Percentiles rank a stretch among this genome's conserved stretches.
phyloP scores from a whole-genome alignment of 768 basidiomycete genomes.

The Gyrodon lividus region DNA sequence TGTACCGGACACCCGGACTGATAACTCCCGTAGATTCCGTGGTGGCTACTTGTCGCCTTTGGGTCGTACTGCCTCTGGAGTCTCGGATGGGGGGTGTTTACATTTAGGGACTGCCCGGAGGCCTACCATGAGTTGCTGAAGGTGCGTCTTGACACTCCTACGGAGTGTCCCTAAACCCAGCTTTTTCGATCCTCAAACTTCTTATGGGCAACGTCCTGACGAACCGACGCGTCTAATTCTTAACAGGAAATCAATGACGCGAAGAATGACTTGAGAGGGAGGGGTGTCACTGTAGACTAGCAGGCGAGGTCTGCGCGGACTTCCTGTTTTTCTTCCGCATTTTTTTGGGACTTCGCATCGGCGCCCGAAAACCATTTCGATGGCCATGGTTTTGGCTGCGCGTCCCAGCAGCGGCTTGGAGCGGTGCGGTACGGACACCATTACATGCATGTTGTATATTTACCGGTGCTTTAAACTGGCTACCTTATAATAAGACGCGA shows the following conservation, averaged over 20 bases:
- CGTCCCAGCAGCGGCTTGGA: too few species aligned
- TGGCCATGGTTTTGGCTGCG: too few species aligned
- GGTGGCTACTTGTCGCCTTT: constrained; percentile 79
- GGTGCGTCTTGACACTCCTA: constrained; percentile 31
- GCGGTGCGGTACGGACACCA: too few species aligned
- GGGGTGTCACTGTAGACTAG: constrained; percentile 62
- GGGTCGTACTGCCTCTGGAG: constrained; percentile 79
- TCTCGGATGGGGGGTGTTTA: constrained; percentile 71
- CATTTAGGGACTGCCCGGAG: constrained; percentile 76
- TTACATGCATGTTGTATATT: too few species aligned
- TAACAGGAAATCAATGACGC: constrained; percentile 59
- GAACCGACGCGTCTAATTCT: neutral
- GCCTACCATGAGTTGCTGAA: constrained; percentile 68
- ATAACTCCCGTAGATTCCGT: constrained; percentile 57
- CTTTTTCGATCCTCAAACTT: neutral
- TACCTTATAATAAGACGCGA: too few species aligned
- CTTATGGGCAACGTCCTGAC: neutral
- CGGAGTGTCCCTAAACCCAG: neutral
- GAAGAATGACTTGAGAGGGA: constrained; percentile 55
- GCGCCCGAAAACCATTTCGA: too few species aligned
- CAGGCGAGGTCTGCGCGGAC: neutral
- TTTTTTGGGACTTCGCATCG: too few species aligned
- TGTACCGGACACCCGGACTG: neutral
- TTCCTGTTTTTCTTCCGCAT: too few species aligned
- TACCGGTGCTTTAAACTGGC: too few species aligned